These are phyloP conservation scores for Microsporum audouinii DNA, from an alignment of 2,329 filamentous ascomycete species.

Conservation along the genomic window DNA sequence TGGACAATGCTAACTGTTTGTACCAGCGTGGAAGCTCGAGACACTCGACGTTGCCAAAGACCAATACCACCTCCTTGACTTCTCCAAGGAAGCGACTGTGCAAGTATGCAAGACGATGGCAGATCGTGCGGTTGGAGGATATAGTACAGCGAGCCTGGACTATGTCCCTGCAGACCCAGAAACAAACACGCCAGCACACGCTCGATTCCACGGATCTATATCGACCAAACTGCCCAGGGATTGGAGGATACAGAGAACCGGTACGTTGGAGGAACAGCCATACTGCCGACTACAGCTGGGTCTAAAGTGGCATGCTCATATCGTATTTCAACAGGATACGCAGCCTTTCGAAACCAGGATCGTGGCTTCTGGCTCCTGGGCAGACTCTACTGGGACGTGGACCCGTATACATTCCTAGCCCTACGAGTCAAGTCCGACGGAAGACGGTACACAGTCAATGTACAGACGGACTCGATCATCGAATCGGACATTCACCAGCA, in stretches of 20 bases:
- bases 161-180: constrained; percentile 43
- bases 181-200: constrained; percentile 47
- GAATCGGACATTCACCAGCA: constrained; percentile 96
- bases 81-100: constrained; percentile 28
- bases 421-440: constrained; percentile 84
- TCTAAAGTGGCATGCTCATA: neutral
- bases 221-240: constrained; percentile 71
- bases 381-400: constrained; percentile 74
- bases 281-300: neutral
- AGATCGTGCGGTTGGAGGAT: constrained; percentile 77
- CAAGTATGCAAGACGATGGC: constrained; percentile 60
- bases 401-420: constrained; percentile 77
- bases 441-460: constrained; percentile 83
- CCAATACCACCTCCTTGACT: constrained; percentile 31
- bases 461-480: constrained; percentile 88
- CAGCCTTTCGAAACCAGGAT: constrained; percentile 78
- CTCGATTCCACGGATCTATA: constrained; percentile 76
- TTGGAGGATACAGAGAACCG: constrained; percentile 33
- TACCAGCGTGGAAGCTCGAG: constrained; percentile 33
- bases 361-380: constrained; percentile 72
- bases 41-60: constrained; percentile 28
- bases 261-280: constrained; percentile 17
- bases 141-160: constrained; percentile 62
- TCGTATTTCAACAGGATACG: constrained; percentile 55
- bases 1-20: neutral